Evolutionary conservation across 352 stramenopile species (phyloP).

Genomic region (Thraustochytrium aureum): DNA sequence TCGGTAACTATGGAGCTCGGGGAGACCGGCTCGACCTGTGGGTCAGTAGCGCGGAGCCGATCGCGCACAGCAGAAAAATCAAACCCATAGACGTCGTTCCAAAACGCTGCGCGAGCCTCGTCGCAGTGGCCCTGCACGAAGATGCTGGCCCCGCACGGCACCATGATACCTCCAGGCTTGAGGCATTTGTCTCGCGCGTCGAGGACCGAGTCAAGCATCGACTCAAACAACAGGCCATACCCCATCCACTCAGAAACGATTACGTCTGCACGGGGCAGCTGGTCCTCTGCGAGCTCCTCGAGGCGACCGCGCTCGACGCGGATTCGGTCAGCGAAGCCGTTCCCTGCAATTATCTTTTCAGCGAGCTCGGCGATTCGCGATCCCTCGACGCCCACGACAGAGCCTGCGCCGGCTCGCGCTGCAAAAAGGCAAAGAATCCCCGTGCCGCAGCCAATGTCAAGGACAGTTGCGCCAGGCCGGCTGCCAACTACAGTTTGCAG

Average conservation of each 20-base stretch:
- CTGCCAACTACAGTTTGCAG: slow-evolving; percentile 43
- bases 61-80: slow-evolving; percentile 23
- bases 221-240: slow-evolving; percentile 65
- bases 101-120: slow-evolving; percentile 30
- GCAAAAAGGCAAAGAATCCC: slow-evolving; percentile 65
- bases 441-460: slow-evolving; percentile 64
- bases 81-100: slow-evolving; percentile 56
- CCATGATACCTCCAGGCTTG: slow-evolving; percentile 54
- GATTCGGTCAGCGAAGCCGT: slow-evolving; percentile 58
- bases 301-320: slow-evolving; percentile 59
- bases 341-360: slow-evolving; percentile 53
- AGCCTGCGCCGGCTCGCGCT: slow-evolving; percentile 59
- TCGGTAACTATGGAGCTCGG: slow-evolving; percentile 27
- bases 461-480: slow-evolving; percentile 46
- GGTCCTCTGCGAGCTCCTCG: slow-evolving; percentile 60
- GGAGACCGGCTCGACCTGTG: slow-evolving; percentile 23
- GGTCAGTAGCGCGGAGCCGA: slow-evolving; percentile 32
- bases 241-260: slow-evolving; percentile 68
- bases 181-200: slow-evolving; percentile 58
- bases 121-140: slow-evolving; percentile 47
- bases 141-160: slow-evolving; percentile 48
- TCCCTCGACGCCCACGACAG: slow-evolving; percentile 61
- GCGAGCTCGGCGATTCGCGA: slow-evolving; percentile 59
- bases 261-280: slow-evolving; percentile 61
- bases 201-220: slow-evolving; percentile 64